A percentile compares a stretch with the other conserved stretches of the same genome.
phyloP scores from a whole-genome alignment of 2,329 filamentous ascomycete genomes.

The Penicillium sp. region DNA sequence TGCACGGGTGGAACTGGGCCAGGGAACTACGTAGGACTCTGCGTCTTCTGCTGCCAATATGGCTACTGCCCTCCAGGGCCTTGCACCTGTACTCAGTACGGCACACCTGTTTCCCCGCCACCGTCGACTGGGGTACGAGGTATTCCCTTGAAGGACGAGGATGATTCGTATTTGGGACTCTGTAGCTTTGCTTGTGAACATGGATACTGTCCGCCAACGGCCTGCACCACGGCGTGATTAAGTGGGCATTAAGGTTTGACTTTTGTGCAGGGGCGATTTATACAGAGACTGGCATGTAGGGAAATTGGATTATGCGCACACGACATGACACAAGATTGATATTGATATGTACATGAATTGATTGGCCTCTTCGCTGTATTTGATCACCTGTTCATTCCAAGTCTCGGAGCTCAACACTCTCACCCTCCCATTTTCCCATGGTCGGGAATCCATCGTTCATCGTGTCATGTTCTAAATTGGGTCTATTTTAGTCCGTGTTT shows the following conservation, averaged over 20 bases:
- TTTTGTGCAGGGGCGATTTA: background rate
- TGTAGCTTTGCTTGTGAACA: slow-evolving; percentile 52
- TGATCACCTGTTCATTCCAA: background rate
- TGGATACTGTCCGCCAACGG: slow-evolving; percentile 48
- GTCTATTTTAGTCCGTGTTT: too few species aligned
- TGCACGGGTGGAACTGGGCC: slow-evolving; percentile 33
- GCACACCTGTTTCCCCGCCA: slow-evolving; percentile 25
- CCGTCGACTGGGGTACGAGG: slow-evolving; percentile 27
- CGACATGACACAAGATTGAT: background rate
- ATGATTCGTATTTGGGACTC: slow-evolving; percentile 46
- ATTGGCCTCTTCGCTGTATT: background rate
- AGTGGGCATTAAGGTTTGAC: background rate
- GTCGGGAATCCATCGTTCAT: too few species aligned
- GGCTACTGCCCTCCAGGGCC: slow-evolving; percentile 36
- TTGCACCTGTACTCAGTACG: slow-evolving; percentile 33
- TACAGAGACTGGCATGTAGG: background rate
- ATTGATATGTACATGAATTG: background rate
- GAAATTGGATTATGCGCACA: background rate
- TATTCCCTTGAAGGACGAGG: slow-evolving; percentile 23
- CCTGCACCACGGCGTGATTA: slow-evolving; percentile 15
- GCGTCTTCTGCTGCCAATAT: slow-evolving; percentile 33
- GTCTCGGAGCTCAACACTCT: background rate
- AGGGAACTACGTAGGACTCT: slow-evolving; percentile 34
- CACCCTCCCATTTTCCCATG: background rate
- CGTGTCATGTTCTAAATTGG: too few species aligned